Base-by-base conservation (phyloP, 352 stramenopile genomes). In the Phytophthora colocasiae region DNA sequence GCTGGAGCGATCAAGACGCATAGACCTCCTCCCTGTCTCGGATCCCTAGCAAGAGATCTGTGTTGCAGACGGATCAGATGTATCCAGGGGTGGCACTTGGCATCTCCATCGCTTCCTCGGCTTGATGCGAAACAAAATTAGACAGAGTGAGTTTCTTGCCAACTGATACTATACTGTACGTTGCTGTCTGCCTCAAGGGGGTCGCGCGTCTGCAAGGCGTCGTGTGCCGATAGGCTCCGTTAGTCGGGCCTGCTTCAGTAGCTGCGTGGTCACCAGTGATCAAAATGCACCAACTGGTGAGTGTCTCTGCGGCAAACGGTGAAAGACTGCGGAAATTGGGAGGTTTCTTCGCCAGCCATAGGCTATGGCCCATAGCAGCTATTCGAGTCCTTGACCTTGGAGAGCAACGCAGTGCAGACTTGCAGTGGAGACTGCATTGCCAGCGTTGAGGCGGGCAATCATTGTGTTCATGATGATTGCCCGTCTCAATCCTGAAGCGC, bases 51-150 rank as follows among this genome's bases (percentile, higher is more conserved):
- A 24, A 49, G 29, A 22, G 22, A 22, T 22, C 47, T 36, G 36
- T 40, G 41, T 46, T 48, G 47, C 46, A 65, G 57, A 65, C 57
- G 41, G 59, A 67, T 56, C 59, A 67, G 51, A 60, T 67, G 59
- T 67, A 67, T 67, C 59, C 59, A 62, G 46, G 51, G 5, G 59
- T 67, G 59, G 59, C 59, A 67, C 59, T 51, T 10, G 17, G n/a
- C 41, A 44, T 51, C 46, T 17, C 31, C 9, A 36, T 36, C 31
- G 31, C 31, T 36, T 36, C 31, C 31, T 36, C 31, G 31, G 31
- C 31, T 36, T 36, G 31, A 36, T 36, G 31, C 1, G 31, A 36
- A 36, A 36, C 31, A 36, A 14, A 14, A 36, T 36, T 36, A 9
- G 31, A 14, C 31, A 34, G 4, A 31, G 19, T 31, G 31, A 14